A percentile compares a stretch with the other conserved stretches of the same genome.
phyloP scores from a whole-genome alignment of 169 alveolate species.

The Plasmodium vivax region DNA sequence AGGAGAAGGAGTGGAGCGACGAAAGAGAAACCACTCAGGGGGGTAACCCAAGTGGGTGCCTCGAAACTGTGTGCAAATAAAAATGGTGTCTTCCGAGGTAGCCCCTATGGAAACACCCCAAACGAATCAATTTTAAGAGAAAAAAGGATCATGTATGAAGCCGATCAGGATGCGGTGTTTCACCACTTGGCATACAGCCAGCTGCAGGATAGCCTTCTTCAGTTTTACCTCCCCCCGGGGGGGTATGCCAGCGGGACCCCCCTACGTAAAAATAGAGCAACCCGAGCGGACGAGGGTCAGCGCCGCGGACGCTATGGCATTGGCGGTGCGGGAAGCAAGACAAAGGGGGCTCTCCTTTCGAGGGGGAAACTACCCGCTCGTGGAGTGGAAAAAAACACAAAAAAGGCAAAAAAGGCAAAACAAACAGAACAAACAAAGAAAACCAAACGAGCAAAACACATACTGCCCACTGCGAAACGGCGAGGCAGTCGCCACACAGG shows the following conservation, averaged over 20 bases:
- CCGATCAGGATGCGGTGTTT: background rate
- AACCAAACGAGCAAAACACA: too few species aligned
- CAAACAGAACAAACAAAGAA: too few species aligned
- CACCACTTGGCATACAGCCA: background rate
- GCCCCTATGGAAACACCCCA: background rate
- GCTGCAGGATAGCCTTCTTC: background rate
- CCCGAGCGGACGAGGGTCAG: background rate
- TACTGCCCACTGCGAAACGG: background rate
- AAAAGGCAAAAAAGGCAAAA: too few species aligned
- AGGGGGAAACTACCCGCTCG: background rate
- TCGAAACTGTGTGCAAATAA: background rate
- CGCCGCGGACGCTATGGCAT: background rate
- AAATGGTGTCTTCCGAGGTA: background rate
- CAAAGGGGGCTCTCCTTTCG: background rate
- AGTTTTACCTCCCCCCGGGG: background rate
- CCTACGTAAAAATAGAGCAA: background rate
- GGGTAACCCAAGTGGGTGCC: background rate
- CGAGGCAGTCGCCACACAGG: background rate
- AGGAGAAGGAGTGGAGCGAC: background rate
- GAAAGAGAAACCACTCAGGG: background rate
- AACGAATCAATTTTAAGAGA: background rate
- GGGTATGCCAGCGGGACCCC: background rate
- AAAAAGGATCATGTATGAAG: background rate
- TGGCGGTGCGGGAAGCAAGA: background rate
- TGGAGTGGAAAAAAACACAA: background rate